These are phyloP conservation scores for Cyanodermella asteris DNA, from an alignment of 2,329 filamentous ascomycete genomes.

Conservation along the genomic window DNA sequence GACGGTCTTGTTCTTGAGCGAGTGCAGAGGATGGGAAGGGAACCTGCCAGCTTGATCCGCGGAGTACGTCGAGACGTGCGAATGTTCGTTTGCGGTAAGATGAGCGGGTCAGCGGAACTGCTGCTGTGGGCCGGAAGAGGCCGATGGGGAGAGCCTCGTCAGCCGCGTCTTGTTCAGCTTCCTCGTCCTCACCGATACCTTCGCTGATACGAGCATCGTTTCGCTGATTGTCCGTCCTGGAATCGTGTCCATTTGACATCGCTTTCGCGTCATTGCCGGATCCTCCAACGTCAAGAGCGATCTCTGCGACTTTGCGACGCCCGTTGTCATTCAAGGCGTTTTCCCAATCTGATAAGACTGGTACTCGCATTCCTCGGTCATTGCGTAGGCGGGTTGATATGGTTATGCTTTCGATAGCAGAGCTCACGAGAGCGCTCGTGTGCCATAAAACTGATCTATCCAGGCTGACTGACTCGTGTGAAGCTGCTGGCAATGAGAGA, in stretches of 20 bases:
- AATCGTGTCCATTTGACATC: slow-evolving; percentile 11
- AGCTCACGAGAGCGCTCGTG: slow-evolving; percentile 50
- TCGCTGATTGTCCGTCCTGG: slow-evolving; percentile 2
- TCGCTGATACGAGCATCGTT: slow-evolving; percentile 3
- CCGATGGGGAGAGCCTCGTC: slow-evolving; percentile 3
- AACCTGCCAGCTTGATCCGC: no score
- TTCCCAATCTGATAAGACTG: slow-evolving; percentile 41
- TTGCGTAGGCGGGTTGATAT: slow-evolving; percentile 49
- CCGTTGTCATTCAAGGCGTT: slow-evolving; percentile 51
- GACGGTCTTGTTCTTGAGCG: no score
- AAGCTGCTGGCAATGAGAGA: slow-evolving; percentile 38
- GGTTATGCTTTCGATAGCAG: slow-evolving; percentile 58
- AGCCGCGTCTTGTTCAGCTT: slow-evolving; percentile 2
- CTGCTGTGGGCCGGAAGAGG: no score
- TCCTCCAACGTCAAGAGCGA: slow-evolving; percentile 30
- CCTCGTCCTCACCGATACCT: not conserved
- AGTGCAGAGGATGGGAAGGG: no score
- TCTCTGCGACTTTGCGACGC: slow-evolving; percentile 57
- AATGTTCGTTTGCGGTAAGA: not conserved
- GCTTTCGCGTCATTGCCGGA: slow-evolving; percentile 6
- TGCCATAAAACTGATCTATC: slow-evolving; percentile 55
- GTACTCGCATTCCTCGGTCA: slow-evolving; percentile 18
- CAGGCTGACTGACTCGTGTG: slow-evolving; percentile 33
- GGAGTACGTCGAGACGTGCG: no score
- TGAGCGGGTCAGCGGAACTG: no score